Percentiles rank a stretch among this genome's conserved stretches.
Evolutionary conservation across 1,284 basidiomycete species (phyloP).

Genomic region (Cryptococcus hybrid): DNA sequence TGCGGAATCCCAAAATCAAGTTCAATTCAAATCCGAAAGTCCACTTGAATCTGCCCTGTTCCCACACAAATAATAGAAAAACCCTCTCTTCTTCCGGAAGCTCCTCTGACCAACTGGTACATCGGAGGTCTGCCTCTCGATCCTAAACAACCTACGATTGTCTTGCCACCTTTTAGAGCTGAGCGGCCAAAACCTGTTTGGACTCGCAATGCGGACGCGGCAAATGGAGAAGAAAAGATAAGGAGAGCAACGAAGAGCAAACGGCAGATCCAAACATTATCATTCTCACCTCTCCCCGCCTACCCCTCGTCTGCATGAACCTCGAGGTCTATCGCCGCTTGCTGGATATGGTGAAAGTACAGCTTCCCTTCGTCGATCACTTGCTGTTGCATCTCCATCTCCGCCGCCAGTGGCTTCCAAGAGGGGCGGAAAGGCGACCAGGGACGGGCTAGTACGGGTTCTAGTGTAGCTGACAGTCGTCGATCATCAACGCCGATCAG

Average conservation of each 20-base stretch:
- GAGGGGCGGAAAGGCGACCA: not conserved
- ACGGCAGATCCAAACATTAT: slow-evolving; percentile 8
- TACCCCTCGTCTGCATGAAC: not conserved
- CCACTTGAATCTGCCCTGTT: too few species aligned
- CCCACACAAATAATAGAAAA: too few species aligned
- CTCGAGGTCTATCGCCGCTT: not conserved
- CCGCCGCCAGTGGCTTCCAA: not conserved
- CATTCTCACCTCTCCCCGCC: not conserved
- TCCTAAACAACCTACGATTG: not conserved
- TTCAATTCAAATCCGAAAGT: too few species aligned
- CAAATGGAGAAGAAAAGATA: not conserved
- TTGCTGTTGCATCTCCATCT: slow-evolving; percentile 15
- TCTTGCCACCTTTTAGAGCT: not conserved
- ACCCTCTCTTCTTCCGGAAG: not conserved
- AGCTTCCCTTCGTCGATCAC: not conserved
- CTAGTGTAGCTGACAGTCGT: not conserved
- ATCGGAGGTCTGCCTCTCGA: slow-evolving; percentile 1
- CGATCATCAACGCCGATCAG: not conserved
- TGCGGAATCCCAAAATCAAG: too few species aligned
- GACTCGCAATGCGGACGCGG: not conserved
- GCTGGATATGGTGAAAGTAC: not conserved
- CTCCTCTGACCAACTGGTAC: slow-evolving; percentile 1
- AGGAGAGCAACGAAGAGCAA: not conserved
- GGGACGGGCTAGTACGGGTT: not conserved
- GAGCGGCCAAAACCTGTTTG: not conserved